Percentiles rank a stretch among this genome's conserved stretches.
Evolutionary conservation across 805 yeast genomes (phyloP).

Genomic region (Priceomyces medius): DNA sequence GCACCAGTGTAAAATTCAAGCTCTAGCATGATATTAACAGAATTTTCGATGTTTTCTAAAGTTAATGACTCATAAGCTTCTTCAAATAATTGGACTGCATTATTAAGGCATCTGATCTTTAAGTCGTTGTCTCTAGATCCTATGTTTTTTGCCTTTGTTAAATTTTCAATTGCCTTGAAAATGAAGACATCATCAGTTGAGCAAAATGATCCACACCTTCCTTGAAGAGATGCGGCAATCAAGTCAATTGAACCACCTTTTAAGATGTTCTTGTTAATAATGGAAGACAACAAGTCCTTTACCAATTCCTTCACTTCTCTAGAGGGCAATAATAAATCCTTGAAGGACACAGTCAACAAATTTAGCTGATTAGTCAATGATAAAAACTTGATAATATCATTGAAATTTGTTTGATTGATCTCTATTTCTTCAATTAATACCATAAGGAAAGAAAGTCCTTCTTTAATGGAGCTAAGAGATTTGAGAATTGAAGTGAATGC

Average conservation of each 20-base stretch:
- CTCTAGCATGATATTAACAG: slow-evolving; percentile 72
- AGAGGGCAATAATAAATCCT: slow-evolving; percentile 73
- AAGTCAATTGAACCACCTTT: slow-evolving; percentile 92
- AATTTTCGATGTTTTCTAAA: slow-evolving; percentile 76
- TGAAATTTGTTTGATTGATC: slow-evolving; percentile 43
- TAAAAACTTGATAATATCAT: slow-evolving; percentile 68
- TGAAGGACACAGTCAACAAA: slow-evolving; percentile 64
- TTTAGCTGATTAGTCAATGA: slow-evolving; percentile 66
- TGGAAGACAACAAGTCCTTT: slow-evolving; percentile 83
- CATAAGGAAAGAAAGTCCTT: slow-evolving; percentile 84
- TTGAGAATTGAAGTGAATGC: slow-evolving; percentile 78
- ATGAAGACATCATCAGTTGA: slow-evolving; percentile 90
- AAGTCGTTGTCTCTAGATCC: slow-evolving; percentile 70
- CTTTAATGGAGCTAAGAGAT: slow-evolving; percentile 75
- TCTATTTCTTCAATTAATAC: slow-evolving; percentile 74
- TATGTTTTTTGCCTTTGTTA: slow-evolving; percentile 79
- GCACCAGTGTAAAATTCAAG: slow-evolving; percentile 83
- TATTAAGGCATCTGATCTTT: slow-evolving; percentile 61
- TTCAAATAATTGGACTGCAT: slow-evolving; percentile 74
- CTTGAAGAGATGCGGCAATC: slow-evolving; percentile 84
- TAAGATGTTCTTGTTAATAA: slow-evolving; percentile 82
- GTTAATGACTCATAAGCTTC: slow-evolving; percentile 77
- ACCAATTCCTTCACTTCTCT: slow-evolving; percentile 62
- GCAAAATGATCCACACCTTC: slow-evolving; percentile 92
- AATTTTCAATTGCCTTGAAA: slow-evolving; percentile 89